Conservation (phyloP, 2,329 filamentous ascomycete species). For the Pseudogymnoascus sp. region DNA sequence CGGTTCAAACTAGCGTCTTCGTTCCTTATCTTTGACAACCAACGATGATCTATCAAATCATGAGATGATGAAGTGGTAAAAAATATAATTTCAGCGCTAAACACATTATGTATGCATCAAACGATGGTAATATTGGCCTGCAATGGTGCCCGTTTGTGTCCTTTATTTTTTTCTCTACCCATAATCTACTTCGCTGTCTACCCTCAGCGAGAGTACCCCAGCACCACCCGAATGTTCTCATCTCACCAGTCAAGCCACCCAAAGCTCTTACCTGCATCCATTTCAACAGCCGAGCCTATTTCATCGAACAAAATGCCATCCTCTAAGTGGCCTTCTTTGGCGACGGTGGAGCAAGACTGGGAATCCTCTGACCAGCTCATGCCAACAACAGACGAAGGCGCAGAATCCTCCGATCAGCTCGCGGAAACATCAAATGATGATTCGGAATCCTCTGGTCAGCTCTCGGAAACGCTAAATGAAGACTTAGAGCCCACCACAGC, state of each 20-base stretch:
- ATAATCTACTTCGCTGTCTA: background rate
- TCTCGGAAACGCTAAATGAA: background rate
- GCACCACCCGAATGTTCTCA: background rate
- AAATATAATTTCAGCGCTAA: background rate
- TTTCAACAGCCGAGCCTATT: background rate
- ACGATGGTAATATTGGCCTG: background rate
- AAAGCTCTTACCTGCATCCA: background rate
- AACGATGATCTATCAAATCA: background rate
- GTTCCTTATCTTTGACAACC: background rate
- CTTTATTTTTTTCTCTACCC: background rate
- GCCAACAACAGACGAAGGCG: background rate
- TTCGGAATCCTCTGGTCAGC: background rate
- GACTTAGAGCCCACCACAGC: background rate
- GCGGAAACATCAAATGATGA: background rate
- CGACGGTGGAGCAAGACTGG: background rate
- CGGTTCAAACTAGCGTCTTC: background rate
- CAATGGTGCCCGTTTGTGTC: background rate
- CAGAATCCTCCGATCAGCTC: background rate
- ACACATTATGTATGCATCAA: background rate
- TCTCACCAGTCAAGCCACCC: background rate
- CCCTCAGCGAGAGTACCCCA: background rate
- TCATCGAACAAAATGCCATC: background rate
- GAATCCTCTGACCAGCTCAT: background rate
- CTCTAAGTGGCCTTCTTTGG: background rate
- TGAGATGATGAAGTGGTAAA: background rate